Evolutionary conservation across 768 basidiomycete species (phyloP).

Genomic region (Suillus subalutaceus): DNA sequence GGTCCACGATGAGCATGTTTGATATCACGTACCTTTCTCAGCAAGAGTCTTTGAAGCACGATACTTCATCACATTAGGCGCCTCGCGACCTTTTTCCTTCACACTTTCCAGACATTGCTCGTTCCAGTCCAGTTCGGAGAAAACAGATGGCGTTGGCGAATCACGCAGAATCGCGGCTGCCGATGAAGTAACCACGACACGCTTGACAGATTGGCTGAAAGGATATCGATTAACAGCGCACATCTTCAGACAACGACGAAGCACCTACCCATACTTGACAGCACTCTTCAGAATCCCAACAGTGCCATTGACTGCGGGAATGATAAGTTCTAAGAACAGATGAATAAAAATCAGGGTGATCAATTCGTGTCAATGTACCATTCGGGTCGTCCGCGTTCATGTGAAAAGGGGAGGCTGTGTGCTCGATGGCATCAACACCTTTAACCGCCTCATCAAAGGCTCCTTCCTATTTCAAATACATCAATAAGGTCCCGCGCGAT

Average conservation of each 20-base stretch:
- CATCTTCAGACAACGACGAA: too few species aligned
- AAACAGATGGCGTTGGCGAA: slow-evolving; percentile 30
- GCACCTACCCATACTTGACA: slow-evolving; percentile 50
- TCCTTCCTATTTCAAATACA: slow-evolving; percentile 42
- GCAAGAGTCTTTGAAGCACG: slow-evolving; percentile 65
- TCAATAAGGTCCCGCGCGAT: neutral
- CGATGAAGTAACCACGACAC: slow-evolving; percentile 72
- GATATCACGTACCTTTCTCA: slow-evolving; percentile 49
- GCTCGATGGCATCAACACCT: slow-evolving; percentile 72
- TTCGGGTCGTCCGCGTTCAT: slow-evolving; percentile 47
- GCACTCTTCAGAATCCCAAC: slow-evolving; percentile 61
- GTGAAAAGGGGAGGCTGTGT: slow-evolving; percentile 68
- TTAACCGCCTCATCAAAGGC: slow-evolving; percentile 82
- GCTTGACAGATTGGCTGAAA: slow-evolving; percentile 51
- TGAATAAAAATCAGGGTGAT: neutral
- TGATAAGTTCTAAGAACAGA: slow-evolving; percentile 52
- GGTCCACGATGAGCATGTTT: neutral
- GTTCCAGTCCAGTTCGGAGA: slow-evolving; percentile 66
- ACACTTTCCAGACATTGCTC: slow-evolving; percentile 42
- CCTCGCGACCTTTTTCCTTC: slow-evolving; percentile 49
- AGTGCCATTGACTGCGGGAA: slow-evolving; percentile 76
- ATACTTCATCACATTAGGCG: slow-evolving; percentile 46
- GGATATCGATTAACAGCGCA: neutral
- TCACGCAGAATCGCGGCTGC: slow-evolving; percentile 47
- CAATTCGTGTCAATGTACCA: slow-evolving; percentile 23